Base-by-base conservation (phyloP, 2,329 filamentous ascomycete genomes). In the Penicillium sp. region DNA sequence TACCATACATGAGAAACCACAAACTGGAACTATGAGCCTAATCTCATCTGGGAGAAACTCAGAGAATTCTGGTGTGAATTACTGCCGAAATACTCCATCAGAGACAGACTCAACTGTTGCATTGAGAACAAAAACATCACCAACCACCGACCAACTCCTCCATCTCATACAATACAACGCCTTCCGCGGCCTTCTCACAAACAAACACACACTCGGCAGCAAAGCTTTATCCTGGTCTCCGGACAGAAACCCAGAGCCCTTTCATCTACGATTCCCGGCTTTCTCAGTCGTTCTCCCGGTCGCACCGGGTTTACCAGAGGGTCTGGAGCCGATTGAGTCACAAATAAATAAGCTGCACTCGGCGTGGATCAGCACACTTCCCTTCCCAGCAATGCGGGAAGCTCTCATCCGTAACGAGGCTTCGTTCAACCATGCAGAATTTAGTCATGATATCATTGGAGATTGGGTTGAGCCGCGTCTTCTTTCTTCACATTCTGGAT, bases 121-220 rank as follows among this genome's bases (percentile, higher is more conserved):
- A 28, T 30, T 29, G 27, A 13, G 12, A 32, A 11, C 14, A 17
- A 22, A 10, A 12, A 7, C 18, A 7, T 12, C 40, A 9, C 37
- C 47, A 12, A 39, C 47, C 5, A 37, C 44, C 15, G 52, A 55
- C 32, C 50, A 54, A 32, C 36, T 59, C 14, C 42, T 58, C 23
- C 42, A 47, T 15, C 42, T 57, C 7, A 48, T 57, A 17, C 52
- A 56, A 8, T 54, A 47, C 32, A 59, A 59, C 17, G 48, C 52
- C 5, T 56, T 50, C 30, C 51, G 56, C 4, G 55, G 41, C 2
- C 26, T 57, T 2, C 39, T 46, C 28, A 29, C 29, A 11, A 56
- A 56, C 32, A 48, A 51, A 13, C 17, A 37, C 5, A 28, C 52
- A 7, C 47, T 59, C 10, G 48, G 45, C 6, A 32, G 8, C 2